Evolutionary conservation across 2,329 filamentous ascomycete genomes (phyloP).

Genomic region (Trichothecium roseum): DNA sequence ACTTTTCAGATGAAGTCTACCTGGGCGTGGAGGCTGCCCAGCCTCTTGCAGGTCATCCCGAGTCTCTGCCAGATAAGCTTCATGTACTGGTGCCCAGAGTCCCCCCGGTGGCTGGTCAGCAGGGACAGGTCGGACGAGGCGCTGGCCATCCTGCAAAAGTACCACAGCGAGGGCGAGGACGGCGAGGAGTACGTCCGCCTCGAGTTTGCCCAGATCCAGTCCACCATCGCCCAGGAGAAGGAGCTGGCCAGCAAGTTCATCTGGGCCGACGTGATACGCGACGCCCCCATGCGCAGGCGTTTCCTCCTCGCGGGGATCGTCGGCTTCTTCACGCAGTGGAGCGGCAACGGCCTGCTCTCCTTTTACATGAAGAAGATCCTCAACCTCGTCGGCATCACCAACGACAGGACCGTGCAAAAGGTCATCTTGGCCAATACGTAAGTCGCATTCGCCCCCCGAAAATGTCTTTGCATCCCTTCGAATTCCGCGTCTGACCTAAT

Average conservation of each 20-base stretch:
- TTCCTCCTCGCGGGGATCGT: slow-evolving; percentile 13
- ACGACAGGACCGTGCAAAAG: slow-evolving; percentile 13
- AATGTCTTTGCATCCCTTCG: slow-evolving; percentile 20
- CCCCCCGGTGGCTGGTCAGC: slow-evolving; percentile 18
- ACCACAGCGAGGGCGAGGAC: slow-evolving; percentile 30
- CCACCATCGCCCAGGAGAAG: slow-evolving; percentile 13
- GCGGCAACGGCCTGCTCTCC: slow-evolving; percentile 19
- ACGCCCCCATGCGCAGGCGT: slow-evolving; percentile 16
- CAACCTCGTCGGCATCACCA: slow-evolving; percentile 22
- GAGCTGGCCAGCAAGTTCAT: slow-evolving; percentile 15
- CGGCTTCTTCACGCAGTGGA: slow-evolving; percentile 17
- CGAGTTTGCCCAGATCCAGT: slow-evolving; percentile 19
- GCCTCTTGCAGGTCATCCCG: slow-evolving; percentile 12
- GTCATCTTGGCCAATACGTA: slow-evolving; percentile 18
- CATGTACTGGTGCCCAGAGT: slow-evolving; percentile 9
- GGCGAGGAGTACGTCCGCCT: slow-evolving; percentile 12
- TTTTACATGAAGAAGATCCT: slow-evolving; percentile 28
- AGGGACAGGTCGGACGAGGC: slow-evolving; percentile 25
- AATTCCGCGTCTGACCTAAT: slow-evolving; percentile 8
- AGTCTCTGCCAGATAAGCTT: slow-evolving; percentile 8
- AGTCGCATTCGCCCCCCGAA: too few relatives aligned
- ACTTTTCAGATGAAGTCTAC: slow-evolving; percentile 12
- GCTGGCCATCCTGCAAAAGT: slow-evolving; percentile 23
- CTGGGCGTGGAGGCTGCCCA: slow-evolving; percentile 17
- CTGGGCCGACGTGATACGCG: slow-evolving; percentile 11